These are phyloP conservation scores for Platanthera guangdongensis DNA, from an alignment of 106 monocot species.

Conservation along the genomic window DNA sequence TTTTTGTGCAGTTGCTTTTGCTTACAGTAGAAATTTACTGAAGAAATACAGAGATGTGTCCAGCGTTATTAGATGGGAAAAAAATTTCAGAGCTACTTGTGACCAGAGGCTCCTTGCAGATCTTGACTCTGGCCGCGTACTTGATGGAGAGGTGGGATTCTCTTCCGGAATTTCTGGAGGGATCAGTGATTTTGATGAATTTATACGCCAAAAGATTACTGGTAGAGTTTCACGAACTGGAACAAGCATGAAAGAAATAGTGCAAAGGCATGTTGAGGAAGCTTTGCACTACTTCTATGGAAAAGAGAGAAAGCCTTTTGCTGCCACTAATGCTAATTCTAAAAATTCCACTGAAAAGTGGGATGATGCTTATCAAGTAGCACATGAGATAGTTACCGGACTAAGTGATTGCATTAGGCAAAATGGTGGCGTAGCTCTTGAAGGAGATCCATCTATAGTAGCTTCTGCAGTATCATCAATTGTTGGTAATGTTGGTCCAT, in stretches of 20 bases:
- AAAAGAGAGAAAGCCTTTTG: constrained; percentile 64
- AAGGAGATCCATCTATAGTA: constrained; percentile 61
- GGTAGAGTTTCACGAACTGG: constrained; percentile 59
- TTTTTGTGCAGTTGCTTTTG: constrained; percentile 34
- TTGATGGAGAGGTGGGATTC: constrained; percentile 57
- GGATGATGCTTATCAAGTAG: constrained; percentile 63
- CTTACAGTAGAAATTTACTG: constrained; percentile 62
- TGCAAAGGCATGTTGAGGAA: constrained; percentile 81
- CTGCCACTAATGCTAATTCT: constrained; percentile 16
- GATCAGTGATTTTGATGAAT: constrained; percentile 70
- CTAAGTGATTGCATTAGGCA: constrained; percentile 71
- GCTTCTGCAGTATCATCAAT: constrained; percentile 90
- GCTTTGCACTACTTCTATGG: constrained; percentile 47
- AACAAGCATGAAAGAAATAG: constrained; percentile 65
- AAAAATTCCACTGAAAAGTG: constrained; percentile 48
- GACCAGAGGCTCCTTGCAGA: constrained; percentile 84
- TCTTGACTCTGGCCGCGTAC: constrained; percentile 51
- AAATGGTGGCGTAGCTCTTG: constrained; percentile 54
- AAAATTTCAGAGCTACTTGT: constrained; percentile 55
- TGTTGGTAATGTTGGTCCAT: constrained; percentile 58
- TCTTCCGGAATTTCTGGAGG: constrained; percentile 48
- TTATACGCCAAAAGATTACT: constrained; percentile 63
- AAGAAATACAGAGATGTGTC: constrained; percentile 60
- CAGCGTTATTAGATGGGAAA: constrained; percentile 82
- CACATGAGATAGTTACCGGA: constrained; percentile 63